Evolutionary conservation across 2,329 filamentous ascomycete species (phyloP).

Genomic region (Neurospora sp.): DNA sequence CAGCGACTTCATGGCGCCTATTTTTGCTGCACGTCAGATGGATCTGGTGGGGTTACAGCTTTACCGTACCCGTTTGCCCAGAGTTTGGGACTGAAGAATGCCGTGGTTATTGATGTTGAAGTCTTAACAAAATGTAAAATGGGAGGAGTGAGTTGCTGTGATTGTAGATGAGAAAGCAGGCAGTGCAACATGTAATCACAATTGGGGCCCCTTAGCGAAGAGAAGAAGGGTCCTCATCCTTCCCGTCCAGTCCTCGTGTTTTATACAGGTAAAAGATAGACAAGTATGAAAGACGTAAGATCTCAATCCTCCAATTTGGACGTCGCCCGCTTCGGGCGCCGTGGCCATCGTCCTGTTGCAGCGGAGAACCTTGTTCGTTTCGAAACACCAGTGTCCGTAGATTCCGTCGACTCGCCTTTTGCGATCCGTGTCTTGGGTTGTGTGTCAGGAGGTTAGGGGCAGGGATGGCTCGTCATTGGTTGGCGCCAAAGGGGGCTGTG

Average conservation of each 20-base stretch:
- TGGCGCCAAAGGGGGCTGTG: not conserved
- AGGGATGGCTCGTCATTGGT: not conserved
- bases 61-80: not conserved
- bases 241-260: not conserved
- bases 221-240: not conserved
- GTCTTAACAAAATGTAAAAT: not conserved
- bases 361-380: not conserved
- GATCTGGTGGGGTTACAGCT: not conserved
- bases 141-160: not conserved
- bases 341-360: not conserved
- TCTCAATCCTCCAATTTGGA: not conserved
- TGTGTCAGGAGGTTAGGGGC: not conserved
- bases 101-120: not conserved
- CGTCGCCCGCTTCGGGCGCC: not conserved
- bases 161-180: not conserved
- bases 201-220: not conserved
- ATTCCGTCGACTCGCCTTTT: not conserved
- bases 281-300: not conserved
- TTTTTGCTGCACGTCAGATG: not conserved
- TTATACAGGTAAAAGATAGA: not conserved
- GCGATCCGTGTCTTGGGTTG: not conserved
- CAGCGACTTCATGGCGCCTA: not conserved
- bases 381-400: not conserved
- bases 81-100: not conserved
- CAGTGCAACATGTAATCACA: not conserved